These are phyloP conservation scores for Fusarium buharicum DNA, from an alignment of 2,329 filamentous ascomycete species.

Conservation along the genomic window DNA sequence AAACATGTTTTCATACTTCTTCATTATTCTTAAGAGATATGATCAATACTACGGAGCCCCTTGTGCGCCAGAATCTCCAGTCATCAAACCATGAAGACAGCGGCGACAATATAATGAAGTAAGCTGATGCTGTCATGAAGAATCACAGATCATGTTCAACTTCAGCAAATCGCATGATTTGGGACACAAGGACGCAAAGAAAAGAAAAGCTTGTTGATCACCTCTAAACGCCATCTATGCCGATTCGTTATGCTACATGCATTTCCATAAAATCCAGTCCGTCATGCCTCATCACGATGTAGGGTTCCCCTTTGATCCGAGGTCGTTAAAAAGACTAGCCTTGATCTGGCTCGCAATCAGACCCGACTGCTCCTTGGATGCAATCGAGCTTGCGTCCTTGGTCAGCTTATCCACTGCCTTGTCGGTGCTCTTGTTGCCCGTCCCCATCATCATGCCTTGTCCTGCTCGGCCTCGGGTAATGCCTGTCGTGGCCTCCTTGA, in stretches of 20 bases:
- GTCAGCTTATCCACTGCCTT: slow-evolving; percentile 68
- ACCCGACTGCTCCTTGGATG: slow-evolving; percentile 70
- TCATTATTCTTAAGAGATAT: neutral
- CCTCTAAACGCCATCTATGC: slow-evolving; percentile 48
- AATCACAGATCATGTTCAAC: neutral
- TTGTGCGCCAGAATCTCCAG: too few relatives aligned
- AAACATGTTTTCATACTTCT: neutral
- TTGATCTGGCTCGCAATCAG: slow-evolving; percentile 72
- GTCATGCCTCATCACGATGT: slow-evolving; percentile 25
- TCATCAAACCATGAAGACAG: too few relatives aligned
- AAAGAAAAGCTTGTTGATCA: slow-evolving; percentile 22
- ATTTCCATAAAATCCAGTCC: slow-evolving; percentile 35
- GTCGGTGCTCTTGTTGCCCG: slow-evolving; percentile 48
- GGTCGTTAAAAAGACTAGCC: slow-evolving; percentile 67
- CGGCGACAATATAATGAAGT: too few relatives aligned
- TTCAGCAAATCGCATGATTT: neutral
- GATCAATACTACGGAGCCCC: too few relatives aligned
- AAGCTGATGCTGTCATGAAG: too few relatives aligned
- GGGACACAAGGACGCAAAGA: neutral
- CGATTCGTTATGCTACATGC: slow-evolving; percentile 36
- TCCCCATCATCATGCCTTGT: slow-evolving; percentile 44
- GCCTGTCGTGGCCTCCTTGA: slow-evolving; percentile 68
- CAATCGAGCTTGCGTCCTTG: slow-evolving; percentile 69
- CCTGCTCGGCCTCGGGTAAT: slow-evolving; percentile 44
- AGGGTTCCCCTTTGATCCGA: slow-evolving; percentile 44